phyloP scores from a whole-genome alignment of 2,329 filamentous ascomycete species.

The Botrytis medusae region DNA sequence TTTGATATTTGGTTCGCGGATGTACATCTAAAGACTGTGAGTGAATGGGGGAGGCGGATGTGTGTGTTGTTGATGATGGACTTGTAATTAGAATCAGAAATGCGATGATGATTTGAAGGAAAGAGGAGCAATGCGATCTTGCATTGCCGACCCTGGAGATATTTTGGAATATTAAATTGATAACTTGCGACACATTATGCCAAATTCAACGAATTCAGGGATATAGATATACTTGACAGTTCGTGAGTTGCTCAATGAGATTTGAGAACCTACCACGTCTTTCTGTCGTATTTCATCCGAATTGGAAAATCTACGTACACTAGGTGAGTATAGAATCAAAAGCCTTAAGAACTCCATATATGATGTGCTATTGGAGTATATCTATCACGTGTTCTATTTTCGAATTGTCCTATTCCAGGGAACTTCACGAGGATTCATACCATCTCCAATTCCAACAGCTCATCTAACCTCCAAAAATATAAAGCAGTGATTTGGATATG shows the following conservation, averaged over 20 bases:
- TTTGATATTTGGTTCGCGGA: background rate
- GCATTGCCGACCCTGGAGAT: no score
- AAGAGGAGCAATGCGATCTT: background rate
- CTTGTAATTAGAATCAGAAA: background rate
- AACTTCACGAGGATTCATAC: background rate
- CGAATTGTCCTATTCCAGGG: background rate
- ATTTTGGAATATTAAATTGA: background rate
- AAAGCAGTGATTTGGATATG: fast-evolving
- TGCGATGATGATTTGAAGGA: background rate
- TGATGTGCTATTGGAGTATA: fast-evolving
- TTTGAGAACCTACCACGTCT: background rate
- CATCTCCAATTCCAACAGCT: background rate
- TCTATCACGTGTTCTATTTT: background rate
- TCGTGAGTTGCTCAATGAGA: background rate
- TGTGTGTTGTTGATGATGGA: background rate
- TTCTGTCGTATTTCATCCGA: background rate
- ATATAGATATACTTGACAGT: background rate
- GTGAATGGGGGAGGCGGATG: background rate
- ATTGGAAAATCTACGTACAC: background rate
- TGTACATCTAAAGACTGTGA: background rate
- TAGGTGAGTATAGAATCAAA: background rate
- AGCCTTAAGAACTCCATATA: background rate
- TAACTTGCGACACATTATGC: background rate
- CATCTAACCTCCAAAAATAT: background rate
- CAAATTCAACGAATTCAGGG: background rate